A percentile compares a stretch with the other conserved stretches of the same genome.
Evolutionary conservation across 352 stramenopile genomes (phyloP).

Genomic region (Pythium oligandrum): DNA sequence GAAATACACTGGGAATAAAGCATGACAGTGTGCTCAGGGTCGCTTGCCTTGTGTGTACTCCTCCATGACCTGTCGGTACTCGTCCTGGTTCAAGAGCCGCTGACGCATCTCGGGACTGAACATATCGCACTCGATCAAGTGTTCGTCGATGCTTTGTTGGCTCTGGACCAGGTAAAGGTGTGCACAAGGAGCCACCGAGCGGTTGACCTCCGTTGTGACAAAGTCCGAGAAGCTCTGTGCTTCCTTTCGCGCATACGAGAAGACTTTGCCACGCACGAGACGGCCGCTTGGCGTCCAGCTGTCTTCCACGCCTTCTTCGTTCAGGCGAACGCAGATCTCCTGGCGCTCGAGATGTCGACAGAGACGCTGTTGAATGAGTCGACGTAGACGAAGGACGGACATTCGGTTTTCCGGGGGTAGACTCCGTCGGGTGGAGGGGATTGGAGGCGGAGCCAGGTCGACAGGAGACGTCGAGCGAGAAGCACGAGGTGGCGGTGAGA

Average conservation of each 20-base stretch:
- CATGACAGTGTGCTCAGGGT: conserved; percentile 9
- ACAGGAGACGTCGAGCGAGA: no score
- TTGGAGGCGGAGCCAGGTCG: conserved; percentile 9
- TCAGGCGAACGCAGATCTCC: conserved; percentile 33
- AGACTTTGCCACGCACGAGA: conserved; percentile 56
- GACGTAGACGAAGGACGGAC: conserved; percentile 49
- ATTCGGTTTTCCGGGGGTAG: conserved; percentile 19
- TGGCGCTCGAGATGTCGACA: conserved; percentile 64
- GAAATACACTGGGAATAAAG: neutral
- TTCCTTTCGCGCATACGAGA: conserved; percentile 34
- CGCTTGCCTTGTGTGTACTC: conserved; percentile 21
- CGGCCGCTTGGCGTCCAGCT: conserved; percentile 41
- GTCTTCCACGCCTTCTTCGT: conserved; percentile 19
- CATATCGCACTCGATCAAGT: conserved; percentile 60
- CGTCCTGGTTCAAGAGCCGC: conserved; percentile 15
- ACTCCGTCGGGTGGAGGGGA: conserved; percentile 18
- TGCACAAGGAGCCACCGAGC: conserved; percentile 47
- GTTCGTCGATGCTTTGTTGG: conserved; percentile 62
- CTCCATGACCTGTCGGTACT: conserved; percentile 27
- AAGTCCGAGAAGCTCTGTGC: conserved; percentile 59
- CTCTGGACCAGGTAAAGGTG: conserved; percentile 63
- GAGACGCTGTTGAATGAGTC: conserved; percentile 62
- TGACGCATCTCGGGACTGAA: conserved; percentile 55
- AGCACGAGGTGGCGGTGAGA: no score
- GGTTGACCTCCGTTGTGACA: conserved; percentile 37